Evolutionary conservation across 331 rosid species (phyloP), one percentile per base, ranked within the genome.

Genomic region (Prunus yedoensis): DNA sequence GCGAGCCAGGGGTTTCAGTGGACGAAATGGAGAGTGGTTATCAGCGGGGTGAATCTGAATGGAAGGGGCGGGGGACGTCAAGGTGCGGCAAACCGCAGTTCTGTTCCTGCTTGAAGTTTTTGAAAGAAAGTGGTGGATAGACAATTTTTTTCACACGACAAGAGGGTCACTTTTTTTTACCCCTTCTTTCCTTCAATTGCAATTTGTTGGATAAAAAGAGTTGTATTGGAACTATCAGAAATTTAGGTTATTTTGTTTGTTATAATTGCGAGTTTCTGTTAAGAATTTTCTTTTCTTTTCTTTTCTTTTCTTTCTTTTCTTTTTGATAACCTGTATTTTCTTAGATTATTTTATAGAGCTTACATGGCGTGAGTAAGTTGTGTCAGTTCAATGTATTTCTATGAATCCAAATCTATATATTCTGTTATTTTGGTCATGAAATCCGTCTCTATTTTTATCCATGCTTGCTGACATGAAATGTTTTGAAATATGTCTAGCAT

Each of bases 31-130:
- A 69, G 89, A 87, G 32, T n/a, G 87, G 88, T 79, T 87, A 93
- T 79, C 91, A 86, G 83, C 87, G n/a, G 88, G 73, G 57, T 66
- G n/a, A 81, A 74, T 79, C 93, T 83, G 69, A 88, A 84, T 67
- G 97, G 96, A 52, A 81, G 88, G 12, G 93, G 93, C 9, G 85
- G 86, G 5, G 92, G 88, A 56, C 96, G 89, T 64, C 94, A 83
- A 74, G 96, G 89, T 45, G 86, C 81, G 2, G 86, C 79, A 20
- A 83, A 81, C 82, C 89, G 79, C 18, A 78, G 50, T 73, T 38
- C 87, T 7, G 41, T 82, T 68, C 43, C 89, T 53, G 77, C 82
- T 54, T 85, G 77, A 89, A 27, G 57, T 77, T 61, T 71, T 61
- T 50, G 61, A 71, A 67, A 76, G 88, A 67, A 80, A 74, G 66